Evolutionary conservation across 2,329 filamentous ascomycete species (phyloP).

Genomic region (Colletotrichum lini): DNA sequence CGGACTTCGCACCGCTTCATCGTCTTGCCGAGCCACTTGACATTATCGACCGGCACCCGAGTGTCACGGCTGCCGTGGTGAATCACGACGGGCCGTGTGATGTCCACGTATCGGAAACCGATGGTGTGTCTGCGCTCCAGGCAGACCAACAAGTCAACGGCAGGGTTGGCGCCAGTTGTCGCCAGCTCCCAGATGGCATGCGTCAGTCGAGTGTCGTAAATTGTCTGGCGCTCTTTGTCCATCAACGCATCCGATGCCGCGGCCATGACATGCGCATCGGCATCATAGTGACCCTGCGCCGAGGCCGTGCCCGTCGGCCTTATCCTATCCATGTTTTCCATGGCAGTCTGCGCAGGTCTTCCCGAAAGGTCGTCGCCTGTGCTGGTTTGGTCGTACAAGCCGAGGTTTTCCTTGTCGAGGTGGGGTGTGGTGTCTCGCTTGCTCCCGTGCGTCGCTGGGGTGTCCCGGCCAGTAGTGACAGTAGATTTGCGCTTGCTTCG

Average conservation of each 20-base stretch:
- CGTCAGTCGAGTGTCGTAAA: slow-evolving; percentile 88
- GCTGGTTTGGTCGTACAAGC: slow-evolving; percentile 47
- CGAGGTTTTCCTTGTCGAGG: slow-evolving; percentile 67
- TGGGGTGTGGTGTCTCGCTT: slow-evolving; percentile 54
- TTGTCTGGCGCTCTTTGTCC: slow-evolving; percentile 79
- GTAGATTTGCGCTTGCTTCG: slow-evolving; percentile 72
- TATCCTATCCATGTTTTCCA: slow-evolving; percentile 66
- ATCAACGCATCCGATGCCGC: slow-evolving; percentile 73
- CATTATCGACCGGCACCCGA: slow-evolving; percentile 94
- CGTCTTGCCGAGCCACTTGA: slow-evolving; percentile 92
- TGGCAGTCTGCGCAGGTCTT: slow-evolving; percentile 48
- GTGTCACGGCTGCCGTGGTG: slow-evolving; percentile 94
- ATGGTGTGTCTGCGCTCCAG: slow-evolving; percentile 92
- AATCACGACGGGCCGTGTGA: slow-evolving; percentile 90
- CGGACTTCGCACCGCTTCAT: slow-evolving; percentile 95
- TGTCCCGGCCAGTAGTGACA: slow-evolving; percentile 56
- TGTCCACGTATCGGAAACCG: slow-evolving; percentile 97
- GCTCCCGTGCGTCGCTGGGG: slow-evolving; percentile 45
- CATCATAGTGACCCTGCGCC: slow-evolving; percentile 43
- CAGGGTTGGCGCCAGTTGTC: slow-evolving; percentile 92
- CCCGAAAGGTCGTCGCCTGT: slow-evolving; percentile 43
- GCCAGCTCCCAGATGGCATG: slow-evolving; percentile 95
- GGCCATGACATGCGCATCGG: slow-evolving; percentile 57
- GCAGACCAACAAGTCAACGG: slow-evolving; percentile 92
- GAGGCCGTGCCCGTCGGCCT: slow-evolving; percentile 48